Evolutionary conservation across 768 basidiomycete species (phyloP), one percentile per base, ranked within the genome.

Genomic region (Hysterangium stoloniferum): DNA sequence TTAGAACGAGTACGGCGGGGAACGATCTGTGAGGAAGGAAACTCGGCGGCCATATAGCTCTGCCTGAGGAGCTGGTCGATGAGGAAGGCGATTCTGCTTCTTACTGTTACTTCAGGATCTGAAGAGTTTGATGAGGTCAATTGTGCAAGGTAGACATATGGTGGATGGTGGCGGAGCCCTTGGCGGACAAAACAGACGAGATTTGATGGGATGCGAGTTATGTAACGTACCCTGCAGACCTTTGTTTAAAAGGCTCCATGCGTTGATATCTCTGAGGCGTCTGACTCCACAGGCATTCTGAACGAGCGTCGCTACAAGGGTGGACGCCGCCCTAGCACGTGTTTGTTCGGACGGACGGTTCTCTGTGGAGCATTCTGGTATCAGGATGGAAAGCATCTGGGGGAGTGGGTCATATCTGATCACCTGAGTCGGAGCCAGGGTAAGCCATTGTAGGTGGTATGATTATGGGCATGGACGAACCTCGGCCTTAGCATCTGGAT

Each of bases 281-380:
- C 61, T 56, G 1, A 92, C 78, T 0, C 87, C 88, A 3, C 77
- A 69, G 3, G 75, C 73, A 48, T 82, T 86, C 63, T 92, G 88
- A 62, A 86, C 90, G 45, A 93, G 64, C 0, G 86, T 60, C 0
- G 86, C 86, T 0, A 88, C 91, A 8, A 94, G 68, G 0, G 82
- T 67, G 62, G 94, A 95, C 31, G 93, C 73, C 1, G 84, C 89
- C 65, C 90, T 89, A n/a, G 85, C 77, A 17, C 87, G 76, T 7
- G 74, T 73, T 40, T 75, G 68, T 1, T 77, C 57, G 0, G 84
- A 74, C 11, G 71, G 71, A 6, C 25, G 28, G 17, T 32, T 25
- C 28, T 43, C 33, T 4, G 42, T 13, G 76, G 69, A 0, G n/a
- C n/a, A n/a, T n/a, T n/a, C n/a, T n/a, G 49, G 73, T 0, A 71